Base-by-base conservation (phyloP, 2,329 filamentous ascomycete species). In the Colletotrichum agaves region DNA sequence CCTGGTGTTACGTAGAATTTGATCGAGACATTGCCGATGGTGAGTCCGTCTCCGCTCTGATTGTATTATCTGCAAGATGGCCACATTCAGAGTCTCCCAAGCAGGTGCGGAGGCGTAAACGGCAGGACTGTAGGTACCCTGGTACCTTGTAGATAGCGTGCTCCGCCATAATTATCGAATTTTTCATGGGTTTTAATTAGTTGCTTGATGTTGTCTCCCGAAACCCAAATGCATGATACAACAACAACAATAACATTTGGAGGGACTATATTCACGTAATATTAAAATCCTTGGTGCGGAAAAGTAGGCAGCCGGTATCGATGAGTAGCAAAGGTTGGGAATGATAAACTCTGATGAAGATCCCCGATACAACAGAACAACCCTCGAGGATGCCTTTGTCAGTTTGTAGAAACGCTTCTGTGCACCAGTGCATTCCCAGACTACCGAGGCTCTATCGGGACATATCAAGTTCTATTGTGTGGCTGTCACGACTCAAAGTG, bases 181-280 rank as follows among this genome's bases (percentile, higher is more conserved):
- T 76, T 74, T 67, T 75, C 74, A 35, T 76, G 74, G 1, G 73
- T 75, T 56, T 75, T 72, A 63, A 75, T 52, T 1, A 76, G 53
- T 8, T 70, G 72, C 49, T 83, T 73, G 13, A 76, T 71, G 47
- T 75, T 72, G 6, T n/a, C 46, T 10, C 70, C 70, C 0, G 55
- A 53, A 70, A 75, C 2, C 72, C 72, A 15, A 75, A 71, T 2
- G n/a, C n/a, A n/a, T n/a, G n/a, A n/a, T n/a, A n/a, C n/a, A n/a
- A n/a, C n/a, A n/a, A n/a, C n/a, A n/a, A n/a, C n/a, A n/a, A n/a
- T n/a, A n/a, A n/a, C 15, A 33, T 57, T 58, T 39, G 17, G 13
- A 19, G 37, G 10, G 19, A n/a, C 39, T 7, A 13, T 12, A 2
- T 12, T 7, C 33, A n/a, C n/a, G 50, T 31, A 61, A 50, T 43